Evolutionary conservation across 805 yeast species (phyloP).

Genomic region (Yarrowia phangngaensis): DNA sequence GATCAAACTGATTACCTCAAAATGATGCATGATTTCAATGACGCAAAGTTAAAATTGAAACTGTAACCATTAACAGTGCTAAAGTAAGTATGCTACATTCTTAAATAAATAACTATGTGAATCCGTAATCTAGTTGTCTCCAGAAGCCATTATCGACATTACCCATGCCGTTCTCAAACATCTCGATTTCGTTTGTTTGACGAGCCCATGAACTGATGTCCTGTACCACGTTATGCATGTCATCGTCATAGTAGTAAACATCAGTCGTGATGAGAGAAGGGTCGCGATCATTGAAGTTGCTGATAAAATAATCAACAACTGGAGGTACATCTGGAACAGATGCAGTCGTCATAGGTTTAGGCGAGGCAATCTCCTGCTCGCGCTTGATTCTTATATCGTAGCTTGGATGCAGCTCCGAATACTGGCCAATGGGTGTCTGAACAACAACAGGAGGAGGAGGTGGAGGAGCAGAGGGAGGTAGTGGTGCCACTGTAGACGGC

Average conservation of each 20-base stretch:
- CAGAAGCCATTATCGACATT: slow-evolving; percentile 28
- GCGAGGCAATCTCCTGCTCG: not conserved
- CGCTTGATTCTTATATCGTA: slow-evolving; percentile 18
- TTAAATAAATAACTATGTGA: slow-evolving; percentile 26
- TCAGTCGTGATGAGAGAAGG: slow-evolving; percentile 7
- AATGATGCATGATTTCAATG: too few relatives aligned
- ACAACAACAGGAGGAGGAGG: slow-evolving; percentile 1
- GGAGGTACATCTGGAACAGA: slow-evolving; percentile 14
- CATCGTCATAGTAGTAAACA: slow-evolving; percentile 33
- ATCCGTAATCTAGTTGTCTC: slow-evolving; percentile 31
- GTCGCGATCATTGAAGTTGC: slow-evolving; percentile 15
- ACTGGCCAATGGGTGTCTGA: slow-evolving; percentile 8
- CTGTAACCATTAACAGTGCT: too few relatives aligned
- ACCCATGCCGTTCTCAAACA: slow-evolving; percentile 27
- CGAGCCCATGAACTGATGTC: slow-evolving; percentile 35
- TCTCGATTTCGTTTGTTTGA: slow-evolving; percentile 26
- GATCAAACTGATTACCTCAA: too few relatives aligned
- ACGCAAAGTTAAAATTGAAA: too few relatives aligned
- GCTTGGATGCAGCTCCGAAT: slow-evolving; percentile 22
- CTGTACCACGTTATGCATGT: slow-evolving; percentile 35
- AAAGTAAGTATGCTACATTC: not conserved
- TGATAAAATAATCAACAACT: slow-evolving; percentile 12
- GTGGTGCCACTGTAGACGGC: too few relatives aligned
- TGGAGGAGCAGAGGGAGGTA: slow-evolving; percentile 1
- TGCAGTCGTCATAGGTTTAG: slow-evolving; percentile 2